Evolutionary conservation across 2,329 filamentous ascomycete genomes (phyloP).

Genomic region (Microascus cirrosus): DNA sequence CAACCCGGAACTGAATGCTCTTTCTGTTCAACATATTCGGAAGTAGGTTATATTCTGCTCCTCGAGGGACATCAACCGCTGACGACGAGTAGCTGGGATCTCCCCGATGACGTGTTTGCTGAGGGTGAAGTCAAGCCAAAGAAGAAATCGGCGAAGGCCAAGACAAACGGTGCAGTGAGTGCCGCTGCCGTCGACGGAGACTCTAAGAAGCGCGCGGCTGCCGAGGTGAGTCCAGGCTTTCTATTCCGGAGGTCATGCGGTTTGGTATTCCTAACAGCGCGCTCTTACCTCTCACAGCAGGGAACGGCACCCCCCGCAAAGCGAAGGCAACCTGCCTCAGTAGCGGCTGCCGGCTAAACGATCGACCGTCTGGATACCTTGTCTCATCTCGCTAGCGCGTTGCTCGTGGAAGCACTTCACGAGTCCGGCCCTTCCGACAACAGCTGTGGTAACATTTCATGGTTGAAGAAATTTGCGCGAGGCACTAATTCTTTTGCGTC

Average conservation of each 20-base stretch:
- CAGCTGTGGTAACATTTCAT: not conserved
- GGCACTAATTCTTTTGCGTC: not conserved
- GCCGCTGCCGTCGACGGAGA: conserved; percentile 27
- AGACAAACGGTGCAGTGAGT: not conserved
- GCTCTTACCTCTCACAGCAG: not conserved
- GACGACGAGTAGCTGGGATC: conserved; percentile 52
- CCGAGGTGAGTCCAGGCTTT: conserved; percentile 24
- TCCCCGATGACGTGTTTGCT: conserved; percentile 84
- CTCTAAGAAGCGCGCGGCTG: conserved; percentile 36
- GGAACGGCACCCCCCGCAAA: conserved; percentile 1
- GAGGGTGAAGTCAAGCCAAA: conserved; percentile 64
- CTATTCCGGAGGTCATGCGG: not conserved
- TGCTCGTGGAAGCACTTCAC: not conserved
- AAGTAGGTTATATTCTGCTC: conserved; percentile 48
- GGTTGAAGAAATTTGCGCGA: not conserved
- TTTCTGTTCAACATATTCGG: conserved; percentile 74
- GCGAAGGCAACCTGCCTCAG: conserved; percentile 29
- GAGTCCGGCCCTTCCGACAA: not conserved
- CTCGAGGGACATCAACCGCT: conserved; percentile 7
- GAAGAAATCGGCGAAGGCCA: not conserved
- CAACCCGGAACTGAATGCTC: conserved; percentile 60
- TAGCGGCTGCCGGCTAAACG: conserved; percentile 24
- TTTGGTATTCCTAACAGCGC: not conserved
- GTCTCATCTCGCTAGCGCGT: not conserved
- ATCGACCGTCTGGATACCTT: not conserved